Conservation (phyloP, 1,284 basidiomycete genomes). For the Tylopilus sp. region DNA sequence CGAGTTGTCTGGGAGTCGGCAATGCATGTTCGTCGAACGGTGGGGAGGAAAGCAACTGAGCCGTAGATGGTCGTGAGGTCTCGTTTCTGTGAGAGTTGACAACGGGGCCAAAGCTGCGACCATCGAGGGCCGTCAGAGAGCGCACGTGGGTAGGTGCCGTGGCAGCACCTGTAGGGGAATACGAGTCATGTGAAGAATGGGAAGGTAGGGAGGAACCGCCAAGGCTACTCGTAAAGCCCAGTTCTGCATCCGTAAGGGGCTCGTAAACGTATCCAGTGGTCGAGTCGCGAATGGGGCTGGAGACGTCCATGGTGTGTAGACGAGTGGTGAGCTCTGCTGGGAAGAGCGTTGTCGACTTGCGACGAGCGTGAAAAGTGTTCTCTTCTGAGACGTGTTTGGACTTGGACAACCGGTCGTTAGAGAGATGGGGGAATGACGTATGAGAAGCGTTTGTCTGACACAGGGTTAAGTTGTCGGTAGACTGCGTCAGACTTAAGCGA, state of each 20-base stretch:
- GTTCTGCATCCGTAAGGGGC: conserved; percentile 29
- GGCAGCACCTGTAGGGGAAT: conserved; percentile 7
- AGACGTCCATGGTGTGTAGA: conserved; percentile 33
- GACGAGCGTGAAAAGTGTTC: conserved; percentile 36
- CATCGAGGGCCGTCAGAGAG: conserved; percentile 25
- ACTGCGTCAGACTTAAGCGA: conserved; percentile 27
- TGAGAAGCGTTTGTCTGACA: conserved; percentile 27
- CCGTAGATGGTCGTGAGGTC: conserved; percentile 13
- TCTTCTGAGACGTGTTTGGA: conserved; percentile 29
- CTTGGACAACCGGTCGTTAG: conserved; percentile 26
- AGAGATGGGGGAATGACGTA: conserved; percentile 27
- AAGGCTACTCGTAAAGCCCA: conserved; percentile 14
- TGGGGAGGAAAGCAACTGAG: conserved; percentile 13
- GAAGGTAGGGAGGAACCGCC: conserved; percentile 15
- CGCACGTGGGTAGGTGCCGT: conserved; percentile 20
- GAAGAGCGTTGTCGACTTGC: conserved; percentile 34
- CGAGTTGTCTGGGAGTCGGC: conserved; percentile 51
- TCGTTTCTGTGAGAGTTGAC: conserved; percentile 3
- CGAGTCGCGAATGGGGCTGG: conserved; percentile 21
- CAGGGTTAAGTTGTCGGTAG: conserved; percentile 27
- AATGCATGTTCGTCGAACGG: conserved; percentile 32
- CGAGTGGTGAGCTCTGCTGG: conserved; percentile 29
- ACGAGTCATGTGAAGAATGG: conserved; percentile 16
- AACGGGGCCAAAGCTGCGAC: conserved; percentile 5
- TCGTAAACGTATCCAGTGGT: conserved; percentile 28